Conservation (phyloP, 192 early-diverging fungal genomes). For the Powellomyces hirtus region DNA sequence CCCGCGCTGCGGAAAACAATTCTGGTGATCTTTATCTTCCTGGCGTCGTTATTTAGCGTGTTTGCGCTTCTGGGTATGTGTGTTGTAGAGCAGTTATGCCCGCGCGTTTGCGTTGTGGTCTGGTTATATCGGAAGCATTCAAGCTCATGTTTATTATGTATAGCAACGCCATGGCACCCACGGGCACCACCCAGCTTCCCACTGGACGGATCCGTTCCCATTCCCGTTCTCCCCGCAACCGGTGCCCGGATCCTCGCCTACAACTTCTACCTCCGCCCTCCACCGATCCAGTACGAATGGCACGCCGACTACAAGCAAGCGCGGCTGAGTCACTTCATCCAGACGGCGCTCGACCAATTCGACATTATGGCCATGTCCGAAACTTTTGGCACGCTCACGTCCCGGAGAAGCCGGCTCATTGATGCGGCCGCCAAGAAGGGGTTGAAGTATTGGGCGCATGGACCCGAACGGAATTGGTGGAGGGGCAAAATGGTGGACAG, state of each 20-base stretch:
- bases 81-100: background rate
- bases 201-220: background rate
- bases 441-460: constrained; percentile 6
- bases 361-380: constrained; percentile 26
- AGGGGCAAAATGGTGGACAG: constrained; percentile 20
- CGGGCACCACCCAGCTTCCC: background rate
- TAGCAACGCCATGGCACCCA: background rate
- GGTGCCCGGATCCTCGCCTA: constrained; percentile 26
- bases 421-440: constrained; percentile 12
- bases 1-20: background rate
- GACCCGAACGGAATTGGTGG: constrained; percentile 31
- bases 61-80: background rate
- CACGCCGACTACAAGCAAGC: constrained; percentile 18
- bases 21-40: background rate
- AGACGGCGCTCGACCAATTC: constrained; percentile 1
- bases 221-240: background rate
- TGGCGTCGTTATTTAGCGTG: background rate
- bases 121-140: background rate
- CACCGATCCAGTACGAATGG: constrained; percentile 15
- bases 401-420: constrained; percentile 13
- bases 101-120: background rate
- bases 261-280: constrained; percentile 31
- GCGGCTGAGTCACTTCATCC: constrained; percentile 17
- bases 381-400: constrained; percentile 18
- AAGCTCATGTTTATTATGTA: background rate